Base-by-base conservation (phyloP, 345 rosid genomes). In the Acer negundo region DNA sequence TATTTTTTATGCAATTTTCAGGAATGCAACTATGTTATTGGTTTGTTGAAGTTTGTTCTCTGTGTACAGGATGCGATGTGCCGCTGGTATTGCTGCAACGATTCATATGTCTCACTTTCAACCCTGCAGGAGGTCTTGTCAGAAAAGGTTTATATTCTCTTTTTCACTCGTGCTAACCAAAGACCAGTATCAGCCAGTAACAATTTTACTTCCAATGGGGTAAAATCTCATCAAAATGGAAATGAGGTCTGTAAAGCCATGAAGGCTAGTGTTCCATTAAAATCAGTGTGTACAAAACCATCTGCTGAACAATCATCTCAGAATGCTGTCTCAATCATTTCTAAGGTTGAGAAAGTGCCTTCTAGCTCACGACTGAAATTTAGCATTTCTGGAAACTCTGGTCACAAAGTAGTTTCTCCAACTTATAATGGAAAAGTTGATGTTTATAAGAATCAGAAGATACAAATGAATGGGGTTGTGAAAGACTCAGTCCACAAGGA, bases 71-170 rank as follows among this genome's bases (percentile, higher is more conserved):
- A 97, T 84, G 91, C 97, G 47, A 74, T 86, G 82, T 94, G 93
- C 51, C 89, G 89, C 70, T 97, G 99, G 99, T 93, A 90, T 85
- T 84, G 98, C 87, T 94, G 99, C 87, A 90, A 94, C 82, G 99
- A 97, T 82, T 78, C 97, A 40, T 77, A 46, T 62, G 96, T 97
- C 69, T 86, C 98, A 49, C 81, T 80, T 77, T 89, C 99, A 80
- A 90, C 89, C 62, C 82, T 87, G 80, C 91, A 97, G 81, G 92
- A 93, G 78, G 99, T 97, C 67, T 83, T 97, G 82, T 94, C 99
- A 47, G 96, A 97, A 85, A 94, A 89, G 84, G 98, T 87, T 68
- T 97, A 97, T 83, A 90, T 97, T 79, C 94, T 97, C 75, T 94
- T 97, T 85, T 94, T 90, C 85, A 80, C 93, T 77, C 97, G 98